Percentiles rank a stretch among this genome's conserved stretches.
Evolutionary conservation across 179 eudicot species (phyloP).

Genomic region (Amaranthus tricolor): DNA sequence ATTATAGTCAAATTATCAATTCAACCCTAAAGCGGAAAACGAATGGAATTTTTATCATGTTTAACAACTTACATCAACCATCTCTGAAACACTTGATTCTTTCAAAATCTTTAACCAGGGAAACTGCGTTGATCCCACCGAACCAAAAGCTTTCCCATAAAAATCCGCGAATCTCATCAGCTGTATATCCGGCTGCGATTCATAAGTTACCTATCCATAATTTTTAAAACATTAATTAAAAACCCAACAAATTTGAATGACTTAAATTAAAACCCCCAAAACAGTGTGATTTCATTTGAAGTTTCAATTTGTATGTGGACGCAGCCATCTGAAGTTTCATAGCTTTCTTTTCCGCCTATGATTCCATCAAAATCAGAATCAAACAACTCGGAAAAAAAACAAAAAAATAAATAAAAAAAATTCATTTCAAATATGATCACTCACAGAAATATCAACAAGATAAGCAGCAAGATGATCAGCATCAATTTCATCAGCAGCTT

Average conservation of each 20-base stretch:
- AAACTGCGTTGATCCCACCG: constrained; percentile 45
- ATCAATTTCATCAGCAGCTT: constrained; percentile 48
- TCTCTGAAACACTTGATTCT: constrained; percentile 42
- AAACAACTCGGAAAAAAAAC: too few species aligned
- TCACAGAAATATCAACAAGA: constrained; percentile 38
- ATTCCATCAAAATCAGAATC: too few species aligned
- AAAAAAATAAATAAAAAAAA: too few species aligned
- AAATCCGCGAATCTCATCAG: constrained; percentile 50
- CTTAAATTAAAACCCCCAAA: not conserved
- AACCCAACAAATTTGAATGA: not conserved
- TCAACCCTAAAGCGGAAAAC: too few species aligned
- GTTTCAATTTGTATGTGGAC: too few species aligned
- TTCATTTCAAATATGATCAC: not conserved
- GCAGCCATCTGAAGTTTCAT: too few species aligned
- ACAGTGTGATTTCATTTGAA: not conserved
- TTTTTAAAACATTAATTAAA: not conserved
- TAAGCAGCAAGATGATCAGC: constrained; percentile 46
- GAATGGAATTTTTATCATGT: too few species aligned
- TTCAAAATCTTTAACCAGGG: constrained; percentile 49
- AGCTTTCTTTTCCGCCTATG: too few species aligned
- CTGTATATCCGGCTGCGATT: constrained; percentile 45
- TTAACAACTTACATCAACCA: constrained; percentile 42
- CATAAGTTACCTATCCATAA: constrained; percentile 30
- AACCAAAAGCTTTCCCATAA: constrained; percentile 44
- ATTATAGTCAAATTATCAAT: too few species aligned